Evolutionary conservation across 768 basidiomycete species (phyloP).

Genomic region (Cystobasidium ongulense): DNA sequence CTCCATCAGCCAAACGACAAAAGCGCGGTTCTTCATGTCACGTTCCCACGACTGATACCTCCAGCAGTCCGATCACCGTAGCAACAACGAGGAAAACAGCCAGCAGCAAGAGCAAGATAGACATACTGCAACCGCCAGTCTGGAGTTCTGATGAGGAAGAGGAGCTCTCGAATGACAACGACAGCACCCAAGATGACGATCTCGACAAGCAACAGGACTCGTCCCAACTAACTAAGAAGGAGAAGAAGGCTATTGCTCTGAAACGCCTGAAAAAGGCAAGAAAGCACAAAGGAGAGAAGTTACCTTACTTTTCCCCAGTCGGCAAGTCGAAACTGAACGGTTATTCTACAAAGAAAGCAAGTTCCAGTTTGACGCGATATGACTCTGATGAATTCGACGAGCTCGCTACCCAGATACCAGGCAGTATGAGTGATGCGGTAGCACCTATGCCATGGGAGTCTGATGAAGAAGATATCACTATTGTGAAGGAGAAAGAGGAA

Average conservation of each 20-base stretch:
- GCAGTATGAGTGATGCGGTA: neutral
- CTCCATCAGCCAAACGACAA: neutral
- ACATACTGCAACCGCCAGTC: neutral
- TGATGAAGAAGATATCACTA: neutral
- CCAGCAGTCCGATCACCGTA: neutral
- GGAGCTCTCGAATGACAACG: neutral
- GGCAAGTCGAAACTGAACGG: neutral
- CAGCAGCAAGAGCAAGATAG: neutral
- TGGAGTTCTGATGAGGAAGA: neutral
- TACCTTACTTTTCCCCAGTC: neutral
- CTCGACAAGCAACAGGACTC: neutral
- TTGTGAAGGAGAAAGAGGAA: neutral
- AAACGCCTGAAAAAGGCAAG: neutral
- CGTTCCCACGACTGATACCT: neutral
- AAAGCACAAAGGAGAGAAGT: neutral
- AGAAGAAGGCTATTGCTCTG: neutral
- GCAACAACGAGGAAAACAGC: neutral
- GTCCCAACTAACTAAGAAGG: neutral
- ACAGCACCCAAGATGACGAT: neutral
- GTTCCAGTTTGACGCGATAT: neutral
- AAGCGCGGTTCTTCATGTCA: neutral
- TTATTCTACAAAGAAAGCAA: neutral
- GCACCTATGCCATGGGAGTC: constrained; percentile 5
- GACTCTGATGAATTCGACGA: neutral
- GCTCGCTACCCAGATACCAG: neutral